These are phyloP conservation scores for Boletus edulis DNA, from an alignment of 768 basidiomycete species.

Conservation along the genomic window DNA sequence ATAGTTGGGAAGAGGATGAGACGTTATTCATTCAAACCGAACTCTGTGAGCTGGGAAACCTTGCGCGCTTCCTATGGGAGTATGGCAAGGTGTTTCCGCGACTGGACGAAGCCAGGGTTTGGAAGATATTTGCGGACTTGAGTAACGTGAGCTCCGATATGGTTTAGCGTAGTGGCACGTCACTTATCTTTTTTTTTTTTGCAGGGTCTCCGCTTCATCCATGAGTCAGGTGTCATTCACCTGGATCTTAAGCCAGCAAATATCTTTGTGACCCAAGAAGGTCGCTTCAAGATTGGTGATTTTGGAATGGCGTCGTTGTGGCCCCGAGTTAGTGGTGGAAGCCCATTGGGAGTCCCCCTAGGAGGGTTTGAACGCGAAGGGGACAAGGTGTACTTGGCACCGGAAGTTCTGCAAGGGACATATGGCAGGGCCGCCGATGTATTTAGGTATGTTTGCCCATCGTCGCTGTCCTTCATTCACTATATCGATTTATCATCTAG, in stretches of 20 bases:
- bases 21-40: constrained; percentile 91
- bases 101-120: constrained; percentile 89
- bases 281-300: constrained; percentile 94
- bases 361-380: constrained; percentile 91
- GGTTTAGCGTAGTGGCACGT: constrained; percentile 25
- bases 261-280: constrained; percentile 84
- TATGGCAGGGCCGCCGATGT: constrained; percentile 96
- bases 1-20: constrained; percentile 95
- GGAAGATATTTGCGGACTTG: constrained; percentile 93
- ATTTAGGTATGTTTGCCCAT: constrained; percentile 70
- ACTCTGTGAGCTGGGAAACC: constrained; percentile 90
- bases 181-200: constrained; percentile 25
- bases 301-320: constrained; percentile 98
- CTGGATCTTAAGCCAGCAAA: constrained; percentile 98
- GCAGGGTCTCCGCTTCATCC: constrained; percentile 87
- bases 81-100: constrained; percentile 82
- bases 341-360: constrained; percentile 34
- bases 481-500: constrained; percentile 40
- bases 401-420: constrained; percentile 87
- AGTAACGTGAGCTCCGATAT: constrained; percentile 62
- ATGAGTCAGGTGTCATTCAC: constrained; percentile 85
- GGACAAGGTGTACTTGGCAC: constrained; percentile 95
- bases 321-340: constrained; percentile 54
- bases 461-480: neutral
- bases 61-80: constrained; percentile 87